Conservation (phyloP, 1,284 basidiomycete genomes). For the Leccinum insolens region DNA sequence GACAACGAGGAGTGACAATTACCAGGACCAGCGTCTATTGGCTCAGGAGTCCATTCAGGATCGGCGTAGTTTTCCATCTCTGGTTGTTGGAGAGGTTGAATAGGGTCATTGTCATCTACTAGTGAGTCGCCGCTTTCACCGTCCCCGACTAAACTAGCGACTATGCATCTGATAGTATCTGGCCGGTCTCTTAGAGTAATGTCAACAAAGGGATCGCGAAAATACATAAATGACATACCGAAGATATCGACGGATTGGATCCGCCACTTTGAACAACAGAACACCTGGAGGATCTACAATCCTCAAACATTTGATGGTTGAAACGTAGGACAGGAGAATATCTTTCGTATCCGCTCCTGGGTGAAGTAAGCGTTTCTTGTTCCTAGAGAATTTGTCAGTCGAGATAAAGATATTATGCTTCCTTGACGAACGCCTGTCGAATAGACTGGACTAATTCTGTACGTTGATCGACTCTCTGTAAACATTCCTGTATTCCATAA, state of each 20-base stretch:
- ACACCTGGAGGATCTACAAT: slow-evolving; percentile 93
- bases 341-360: slow-evolving; percentile 95
- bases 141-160: slow-evolving; percentile 88
- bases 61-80: slow-evolving; percentile 87
- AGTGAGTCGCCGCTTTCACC: slow-evolving; percentile 80
- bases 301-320: slow-evolving; percentile 89
- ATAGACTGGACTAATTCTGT: slow-evolving; percentile 69
- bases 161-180: slow-evolving; percentile 92
- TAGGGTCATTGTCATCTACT: slow-evolving; percentile 79
- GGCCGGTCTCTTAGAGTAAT: slow-evolving; percentile 64
- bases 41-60: slow-evolving; percentile 92
- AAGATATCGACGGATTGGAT: slow-evolving; percentile 87
- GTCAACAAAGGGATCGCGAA: slow-evolving; percentile 5
- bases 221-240: slow-evolving; percentile 45
- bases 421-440: slow-evolving; percentile 61
- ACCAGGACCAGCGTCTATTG: slow-evolving; percentile 87
- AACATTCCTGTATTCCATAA: slow-evolving; percentile 57
- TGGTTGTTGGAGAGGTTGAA: slow-evolving; percentile 69
- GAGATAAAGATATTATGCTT: slow-evolving; percentile 1
- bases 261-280: slow-evolving; percentile 87
- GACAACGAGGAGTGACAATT: slow-evolving; percentile 3
- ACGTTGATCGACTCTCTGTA: slow-evolving; percentile 79
- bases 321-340: slow-evolving; percentile 93
- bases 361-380: slow-evolving; percentile 87
- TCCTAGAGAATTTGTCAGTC: slow-evolving; percentile 47